Percentiles rank a stretch among this genome's conserved stretches.
Evolutionary conservation across 1,284 basidiomycete species (phyloP).

Genomic region (Fomitopsis pinicola): DNA sequence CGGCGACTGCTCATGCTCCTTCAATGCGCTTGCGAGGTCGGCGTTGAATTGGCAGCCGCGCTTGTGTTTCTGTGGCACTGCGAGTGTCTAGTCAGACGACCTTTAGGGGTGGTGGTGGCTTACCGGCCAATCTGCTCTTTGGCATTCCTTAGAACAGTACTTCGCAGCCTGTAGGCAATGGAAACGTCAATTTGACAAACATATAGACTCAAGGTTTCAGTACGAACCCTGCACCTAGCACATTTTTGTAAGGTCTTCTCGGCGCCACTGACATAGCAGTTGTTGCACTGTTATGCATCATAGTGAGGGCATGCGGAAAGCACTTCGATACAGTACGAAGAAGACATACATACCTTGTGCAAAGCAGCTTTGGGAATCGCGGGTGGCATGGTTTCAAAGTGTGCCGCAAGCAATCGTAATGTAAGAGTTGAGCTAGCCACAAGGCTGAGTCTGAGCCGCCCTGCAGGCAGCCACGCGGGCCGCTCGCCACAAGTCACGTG

Average conservation of each 20-base stretch:
- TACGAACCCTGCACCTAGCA: constrained; percentile 19
- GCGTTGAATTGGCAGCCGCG: constrained; percentile 18
- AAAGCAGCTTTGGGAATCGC: background rate
- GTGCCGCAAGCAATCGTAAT: too few relatives aligned
- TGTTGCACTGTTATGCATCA: constrained; percentile 15
- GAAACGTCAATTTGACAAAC: background rate
- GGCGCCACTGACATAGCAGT: constrained; percentile 16
- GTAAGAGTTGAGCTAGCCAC: too few relatives aligned
- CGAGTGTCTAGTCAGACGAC: background rate
- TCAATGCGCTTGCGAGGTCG: constrained; percentile 15
- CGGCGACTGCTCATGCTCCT: constrained; percentile 14
- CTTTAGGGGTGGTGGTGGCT: background rate
- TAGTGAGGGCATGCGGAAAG: background rate
- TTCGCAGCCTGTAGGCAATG: constrained; percentile 18
- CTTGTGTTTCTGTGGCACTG: constrained; percentile 19
- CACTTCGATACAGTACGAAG: background rate
- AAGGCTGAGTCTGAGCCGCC: too few relatives aligned
- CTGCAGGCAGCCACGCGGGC: too few relatives aligned
- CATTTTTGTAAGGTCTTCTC: constrained; percentile 20
- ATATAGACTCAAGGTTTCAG: background rate
- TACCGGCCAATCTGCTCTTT: constrained; percentile 25
- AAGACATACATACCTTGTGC: background rate
- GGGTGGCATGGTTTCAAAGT: background rate
- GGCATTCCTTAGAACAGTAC: constrained; percentile 28
- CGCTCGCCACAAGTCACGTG: too few relatives aligned